Base-by-base conservation (phyloP, 2,329 filamentous ascomycete genomes). In the Aspergillus costaricaensis region DNA sequence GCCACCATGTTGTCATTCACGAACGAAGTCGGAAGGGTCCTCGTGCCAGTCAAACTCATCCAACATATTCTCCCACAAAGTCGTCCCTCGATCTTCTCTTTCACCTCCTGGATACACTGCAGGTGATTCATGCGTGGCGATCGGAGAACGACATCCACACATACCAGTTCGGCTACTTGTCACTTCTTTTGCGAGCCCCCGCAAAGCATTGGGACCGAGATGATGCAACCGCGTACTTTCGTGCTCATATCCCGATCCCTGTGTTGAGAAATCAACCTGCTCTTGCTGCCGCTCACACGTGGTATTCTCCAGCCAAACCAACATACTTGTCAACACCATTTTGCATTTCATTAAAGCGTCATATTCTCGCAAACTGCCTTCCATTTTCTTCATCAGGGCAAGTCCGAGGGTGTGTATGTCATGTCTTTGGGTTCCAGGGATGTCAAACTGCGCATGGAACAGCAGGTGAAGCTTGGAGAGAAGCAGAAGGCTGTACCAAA, bases 401-500 rank as follows among this genome's bases (percentile, higher is more conserved):
- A 58, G 55, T 36, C 47, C 55, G 9, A 58, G 14, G 15, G 27
- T 23, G 23, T 43, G 36, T 8, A 58, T 32, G 27, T 43, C 38
- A 19, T 51, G 41, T 21, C 44, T 43, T 7, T 21, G 14, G 25
- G 51, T 38, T 15, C 41, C 47, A 36, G 38, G 30, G 10, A 27
- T 47, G 32, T 52, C 32, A 44, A 5, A 32, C 32, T 39, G 36
- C 27, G 30, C 32, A 30, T 49, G 52, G 2, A 14, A 55, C 23
- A 59, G 36, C 36, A 59, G 23, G 47, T 52, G 51, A 3, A 59
- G 44, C 58, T 51, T 59, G 5, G 51, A 59, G n/a, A 59, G 39
- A 19, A 58, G 47, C 14, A 57, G 38, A 23, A 55, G 57, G 32
- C 57, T 43, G 50, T 59, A 55, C 50, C 57, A 54, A 17, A 59